phyloP scores from a whole-genome alignment of 169 alveolate species.

The Cystoisospora suis region DNA sequence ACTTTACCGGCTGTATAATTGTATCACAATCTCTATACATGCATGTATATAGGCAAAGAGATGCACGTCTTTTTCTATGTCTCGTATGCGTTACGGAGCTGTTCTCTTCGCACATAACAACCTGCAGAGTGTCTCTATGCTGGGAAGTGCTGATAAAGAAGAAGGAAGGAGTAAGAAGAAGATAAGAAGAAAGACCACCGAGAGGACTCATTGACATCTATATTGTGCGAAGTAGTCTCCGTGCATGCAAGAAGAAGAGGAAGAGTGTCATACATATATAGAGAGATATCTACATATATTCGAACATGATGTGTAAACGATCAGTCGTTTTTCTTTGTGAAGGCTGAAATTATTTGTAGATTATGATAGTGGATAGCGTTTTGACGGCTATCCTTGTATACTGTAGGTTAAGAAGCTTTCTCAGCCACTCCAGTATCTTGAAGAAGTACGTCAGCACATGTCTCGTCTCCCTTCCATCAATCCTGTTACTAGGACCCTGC shows the following conservation, averaged over 20 bases:
- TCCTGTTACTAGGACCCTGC: constrained; percentile 81
- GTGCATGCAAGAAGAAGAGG: neutral
- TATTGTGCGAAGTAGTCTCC: neutral
- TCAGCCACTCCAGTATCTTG: constrained; percentile 94
- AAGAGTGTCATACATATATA: no score
- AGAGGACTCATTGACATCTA: neutral
- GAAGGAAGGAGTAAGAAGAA: neutral
- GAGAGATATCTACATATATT: no score
- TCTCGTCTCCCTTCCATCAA: constrained; percentile 96
- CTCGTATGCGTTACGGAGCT: neutral
- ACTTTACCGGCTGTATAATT: neutral
- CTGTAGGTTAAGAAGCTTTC: constrained; percentile 90
- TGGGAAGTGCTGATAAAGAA: no score
- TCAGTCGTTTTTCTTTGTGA: neutral
- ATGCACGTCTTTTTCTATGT: neutral
- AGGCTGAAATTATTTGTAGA: neutral
- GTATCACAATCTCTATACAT: neutral
- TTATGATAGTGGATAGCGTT: no score
- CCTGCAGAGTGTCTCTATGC: neutral
- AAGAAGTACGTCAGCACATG: constrained; percentile 98
- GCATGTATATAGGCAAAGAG: neutral
- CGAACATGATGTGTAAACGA: neutral
- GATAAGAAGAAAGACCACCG: neutral
- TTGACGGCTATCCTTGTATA: no score
- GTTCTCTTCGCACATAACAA: neutral